These are phyloP conservation scores for Prunus campanulata DNA, from an alignment of 306 rosid genomes.

Conservation along the genomic window DNA sequence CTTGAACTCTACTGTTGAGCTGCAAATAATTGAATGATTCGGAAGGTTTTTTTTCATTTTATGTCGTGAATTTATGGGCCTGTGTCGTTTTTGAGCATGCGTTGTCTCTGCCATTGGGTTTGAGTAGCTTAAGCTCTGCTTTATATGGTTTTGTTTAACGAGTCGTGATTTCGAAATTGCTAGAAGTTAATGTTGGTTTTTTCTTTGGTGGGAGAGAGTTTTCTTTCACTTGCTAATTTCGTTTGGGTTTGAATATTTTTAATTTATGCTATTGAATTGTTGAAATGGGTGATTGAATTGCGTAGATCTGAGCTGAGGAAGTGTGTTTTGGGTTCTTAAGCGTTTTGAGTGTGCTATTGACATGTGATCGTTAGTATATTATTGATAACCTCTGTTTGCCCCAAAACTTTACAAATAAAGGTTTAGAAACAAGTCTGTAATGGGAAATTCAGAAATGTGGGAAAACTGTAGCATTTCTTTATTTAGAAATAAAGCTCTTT, in stretches of 20 bases:
- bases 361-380: neutral
- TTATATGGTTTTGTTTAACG: neutral
- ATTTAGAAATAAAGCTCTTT: neutral
- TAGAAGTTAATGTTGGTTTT: neutral
- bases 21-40: neutral
- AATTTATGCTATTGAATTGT: constrained; percentile 14
- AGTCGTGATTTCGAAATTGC: neutral
- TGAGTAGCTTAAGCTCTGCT: neutral
- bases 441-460: constrained; percentile 10
- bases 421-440: neutral
- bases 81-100: neutral
- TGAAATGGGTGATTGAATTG: constrained; percentile 26
- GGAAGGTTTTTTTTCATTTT: neutral
- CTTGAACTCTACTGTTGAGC: neutral
- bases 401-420: neutral
- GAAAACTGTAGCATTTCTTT: neutral
- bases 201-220: neutral
- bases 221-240: neutral
- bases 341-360: constrained; percentile 7
- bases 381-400: neutral
- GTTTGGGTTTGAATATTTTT: neutral
- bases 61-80: neutral
- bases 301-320: constrained; percentile 42
- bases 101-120: neutral
- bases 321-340: constrained; percentile 24